Conservation (phyloP, 306 rosid species). For the Hippophae rhamnoides region DNA sequence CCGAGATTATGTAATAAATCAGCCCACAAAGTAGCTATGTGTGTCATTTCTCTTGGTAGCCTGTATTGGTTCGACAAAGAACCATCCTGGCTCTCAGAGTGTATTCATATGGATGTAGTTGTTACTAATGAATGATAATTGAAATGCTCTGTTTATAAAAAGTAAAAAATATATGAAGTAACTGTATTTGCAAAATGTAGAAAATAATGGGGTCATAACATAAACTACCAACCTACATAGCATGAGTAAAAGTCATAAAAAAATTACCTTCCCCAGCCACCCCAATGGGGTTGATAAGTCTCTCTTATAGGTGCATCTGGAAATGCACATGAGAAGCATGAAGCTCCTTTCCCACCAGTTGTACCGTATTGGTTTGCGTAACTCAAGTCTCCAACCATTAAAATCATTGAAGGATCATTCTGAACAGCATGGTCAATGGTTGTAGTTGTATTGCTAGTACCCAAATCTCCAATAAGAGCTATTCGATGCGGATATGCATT, state of each 20-base stretch:
- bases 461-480: conserved; percentile 83
- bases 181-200: too few species aligned
- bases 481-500: conserved; percentile 52
- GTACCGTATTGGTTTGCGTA: conserved; percentile 83
- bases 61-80: too few species aligned
- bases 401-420: conserved; percentile 82
- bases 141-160: too few species aligned
- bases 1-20: too few species aligned
- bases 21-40: too few species aligned
- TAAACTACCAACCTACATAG: not conserved
- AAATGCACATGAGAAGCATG: conserved; percentile 72
- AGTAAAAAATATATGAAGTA: too few species aligned
- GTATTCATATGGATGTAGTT: too few species aligned
- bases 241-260: not conserved
- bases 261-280: conserved; percentile 92
- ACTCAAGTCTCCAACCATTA: conserved; percentile 68
- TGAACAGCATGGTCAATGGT: conserved; percentile 61
- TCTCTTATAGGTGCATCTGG: conserved; percentile 87
- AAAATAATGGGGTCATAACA: too few species aligned
- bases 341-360: conserved; percentile 85
- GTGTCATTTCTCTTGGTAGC: too few species aligned
- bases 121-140: too few species aligned
- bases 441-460: conserved; percentile 69
- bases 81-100: too few species aligned
- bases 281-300: conserved; percentile 95